Evolutionary conservation across 768 basidiomycete species (phyloP), one percentile per base, ranked within the genome.

Genomic region (Boletus barrowsii): DNA sequence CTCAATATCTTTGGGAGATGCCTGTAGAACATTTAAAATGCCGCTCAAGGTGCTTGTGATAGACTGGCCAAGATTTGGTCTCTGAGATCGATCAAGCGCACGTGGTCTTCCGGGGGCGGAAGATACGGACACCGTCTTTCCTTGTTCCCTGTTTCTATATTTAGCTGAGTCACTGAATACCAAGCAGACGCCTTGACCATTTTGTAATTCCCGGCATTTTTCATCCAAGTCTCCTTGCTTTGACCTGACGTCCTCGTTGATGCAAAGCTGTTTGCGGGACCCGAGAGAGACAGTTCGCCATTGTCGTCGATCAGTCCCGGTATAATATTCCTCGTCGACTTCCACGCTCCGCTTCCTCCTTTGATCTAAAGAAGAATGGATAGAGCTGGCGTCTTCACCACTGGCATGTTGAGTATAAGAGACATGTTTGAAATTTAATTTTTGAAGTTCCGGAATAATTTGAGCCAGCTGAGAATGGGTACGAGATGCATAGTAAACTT

Each of bases 381-480:
- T 18, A 20, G 51, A 51, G 24, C 24, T 22, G 15, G 26, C 13
- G 10, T 26, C 51, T 14, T 59, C 39, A 3, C 22, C 40, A n/a
- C n/a, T n/a, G n/a, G n/a, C n/a, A 47, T 56, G 42, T 4, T 53
- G 37, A 36, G 33, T 36, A 26, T 55, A 47, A 18, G 68, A 68
- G 26, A 61, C 50, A 45, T 73, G 49, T 17, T 71, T 67, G 66
- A 94, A 68, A 57, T 77, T 77, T n/a, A 96, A 80, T 61, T 83
- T 88, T 39, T 75, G 79, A 10, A 98, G 76, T 65, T 99, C 97
- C 4, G 88, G 87, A 17, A 94, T 77, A 4, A 98, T 79, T 68
- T 99, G 96, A 2, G 93, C 79, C 4, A 99, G 81, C 64, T 99
- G 96, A 2, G 95, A 95, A 71, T 99, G 96, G 1, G 96, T 99